Base-by-base conservation (phyloP, 2,329 filamentous ascomycete species). In the Cordyceps fumosorosea region DNA sequence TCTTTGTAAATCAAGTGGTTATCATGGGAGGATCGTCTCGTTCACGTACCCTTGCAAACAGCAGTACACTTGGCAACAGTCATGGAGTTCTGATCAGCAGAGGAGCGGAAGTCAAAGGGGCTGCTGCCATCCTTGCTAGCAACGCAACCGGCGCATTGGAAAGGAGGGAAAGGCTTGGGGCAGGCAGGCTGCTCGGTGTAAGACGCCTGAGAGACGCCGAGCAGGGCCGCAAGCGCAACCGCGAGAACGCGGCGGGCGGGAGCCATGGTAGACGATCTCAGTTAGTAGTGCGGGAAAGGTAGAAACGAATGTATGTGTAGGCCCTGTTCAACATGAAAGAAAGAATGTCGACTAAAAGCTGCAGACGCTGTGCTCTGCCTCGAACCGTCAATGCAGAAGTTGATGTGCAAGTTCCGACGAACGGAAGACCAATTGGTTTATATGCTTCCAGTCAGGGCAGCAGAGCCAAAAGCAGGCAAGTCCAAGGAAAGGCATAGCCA, bases 31-130 rank as follows among this genome's bases (percentile, higher is more conserved):
- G 5, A 3, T 22, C 7, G 40, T n/a, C 20, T 3, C 6, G 4
- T 24, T 40, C 47, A 65, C 72, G 37, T 64, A 76, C 78, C 79
- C 70, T 82, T 82, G 75, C 80, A 83, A 59, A 77, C 75, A 50
- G 78, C 71, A 52, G 77, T 71, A 65, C 80, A 83, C 66, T 72
- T 73, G 71, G 80, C 77, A 40, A 79, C 73, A 2, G 80, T 82
- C 77, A 80, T 81, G 67, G 73, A 70, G 44, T 69, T 65, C 62
- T 70, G 66, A 64, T 75, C 69, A 45, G 74, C 67, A 20, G 70
- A 67, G 62, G 76, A 79, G 56, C 76, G 76, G 67, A 78, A 78
- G 66, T 72, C 71, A 40, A 82, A 75, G 11, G 76, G 71, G 32
- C 67, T 68, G 47, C 26, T 53, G 29, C 62, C 69, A 40, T 72